Percentiles rank a stretch among this genome's conserved stretches.
Evolutionary conservation across 306 rosid genomes (phyloP).

Genomic region (Citrullus colocynthis): DNA sequence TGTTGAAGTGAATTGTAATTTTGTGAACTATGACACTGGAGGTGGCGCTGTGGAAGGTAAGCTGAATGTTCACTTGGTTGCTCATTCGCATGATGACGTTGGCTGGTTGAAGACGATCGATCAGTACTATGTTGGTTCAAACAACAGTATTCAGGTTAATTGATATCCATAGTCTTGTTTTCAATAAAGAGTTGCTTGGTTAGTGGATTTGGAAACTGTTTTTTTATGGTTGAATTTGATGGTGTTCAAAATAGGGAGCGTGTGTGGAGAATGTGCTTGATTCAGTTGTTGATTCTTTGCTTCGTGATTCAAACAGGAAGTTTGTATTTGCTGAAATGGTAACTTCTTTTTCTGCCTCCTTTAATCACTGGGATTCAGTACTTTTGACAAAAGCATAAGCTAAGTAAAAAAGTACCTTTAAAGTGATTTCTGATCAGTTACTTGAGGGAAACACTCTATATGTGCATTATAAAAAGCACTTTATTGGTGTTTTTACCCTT

Average conservation of each 20-base stretch:
- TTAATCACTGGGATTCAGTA: neutral
- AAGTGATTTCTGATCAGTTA: neutral
- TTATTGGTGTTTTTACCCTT: neutral
- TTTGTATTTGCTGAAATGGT: constrained; percentile 82
- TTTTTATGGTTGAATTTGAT: neutral
- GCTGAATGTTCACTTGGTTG: constrained; percentile 72
- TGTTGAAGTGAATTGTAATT: constrained; percentile 20
- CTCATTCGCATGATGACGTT: constrained; percentile 84
- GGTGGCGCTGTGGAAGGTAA: constrained; percentile 45
- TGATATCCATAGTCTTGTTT: neutral
- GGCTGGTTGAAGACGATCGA: constrained; percentile 87
- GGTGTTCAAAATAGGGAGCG: constrained; percentile 36
- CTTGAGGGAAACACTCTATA: neutral
- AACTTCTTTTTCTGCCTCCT: constrained; percentile 7
- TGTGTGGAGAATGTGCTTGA: constrained; percentile 76
- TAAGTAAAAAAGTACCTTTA: neutral
- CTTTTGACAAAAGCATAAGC: neutral
- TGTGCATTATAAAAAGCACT: neutral
- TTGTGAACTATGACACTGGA: constrained; percentile 41
- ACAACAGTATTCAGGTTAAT: constrained; percentile 59
- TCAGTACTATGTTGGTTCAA: constrained; percentile 83
- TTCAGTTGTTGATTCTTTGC: constrained; percentile 62
- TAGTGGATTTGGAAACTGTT: neutral
- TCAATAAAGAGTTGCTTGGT: too few species aligned
- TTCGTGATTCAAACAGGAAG: constrained; percentile 63